Evolutionary conservation across 495 filamentous ascomycete species (phyloP), one percentile per base, ranked within the genome.

Genomic region (Aspergillus campestris): DNA sequence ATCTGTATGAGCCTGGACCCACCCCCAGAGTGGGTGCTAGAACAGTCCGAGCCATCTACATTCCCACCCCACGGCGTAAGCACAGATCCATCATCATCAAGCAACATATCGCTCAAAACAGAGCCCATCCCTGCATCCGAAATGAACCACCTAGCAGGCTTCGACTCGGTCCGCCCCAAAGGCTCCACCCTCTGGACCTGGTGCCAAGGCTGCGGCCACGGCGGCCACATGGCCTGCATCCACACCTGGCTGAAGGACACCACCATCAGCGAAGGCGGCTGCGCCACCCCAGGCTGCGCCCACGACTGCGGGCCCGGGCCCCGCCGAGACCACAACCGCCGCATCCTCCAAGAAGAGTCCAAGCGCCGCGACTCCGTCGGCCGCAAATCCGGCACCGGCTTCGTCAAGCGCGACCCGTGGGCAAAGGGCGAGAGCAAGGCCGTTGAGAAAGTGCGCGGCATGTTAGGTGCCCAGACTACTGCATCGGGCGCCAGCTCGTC

Each of bases 121-220:
- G 66, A 70, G 31, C 48, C 53, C 0, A 54, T 64, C 7, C 48
- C 64, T 14, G 34, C 40, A 7, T 57, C 52, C 7, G 62, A 66
- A 40, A 12, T 57, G 15, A 49, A 55, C 13, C 46, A 39, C 32
- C 38, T 57, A 11, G 44, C 45, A 6, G 45, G 44, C 10, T n/a
- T 42, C 8, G 15, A 32, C 15, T 6, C 37, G 18, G 42, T n/a
- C n/a, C 57, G 64, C 6, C 56, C 63, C 18, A 61, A 60, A 40
- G 66, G 60, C 31, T 56, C 65, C 18, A 54, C 57, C 13, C 56
- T 77, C 8, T 89, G 83, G 84, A 78, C 73, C 55, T 83, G 78
- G 69, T 90, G 86, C 49, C 79, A 83, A 44, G 76, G 79, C 34
- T 90, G 86, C 47, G 80, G 79, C 13, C 86, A 90, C 50, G 84